Evolutionary conservation across 805 yeast species (phyloP).

Genomic region (Ogataea pignaliae): DNA sequence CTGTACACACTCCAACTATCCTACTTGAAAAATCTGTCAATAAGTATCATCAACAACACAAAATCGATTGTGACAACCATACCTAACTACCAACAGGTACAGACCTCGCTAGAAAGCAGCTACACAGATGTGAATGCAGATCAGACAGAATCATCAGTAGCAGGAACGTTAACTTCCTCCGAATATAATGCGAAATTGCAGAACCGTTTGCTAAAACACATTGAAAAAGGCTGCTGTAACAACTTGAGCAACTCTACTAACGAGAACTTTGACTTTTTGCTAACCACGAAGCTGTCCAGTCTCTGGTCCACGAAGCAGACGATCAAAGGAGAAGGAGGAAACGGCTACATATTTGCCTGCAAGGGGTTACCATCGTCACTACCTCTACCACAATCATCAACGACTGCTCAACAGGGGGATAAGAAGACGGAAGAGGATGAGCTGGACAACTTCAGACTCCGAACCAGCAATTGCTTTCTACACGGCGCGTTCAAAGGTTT

Average conservation of each 20-base stretch:
- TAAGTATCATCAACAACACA: slow-evolving; percentile 45
- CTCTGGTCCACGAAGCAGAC: slow-evolving; percentile 68
- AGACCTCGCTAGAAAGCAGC: slow-evolving; percentile 7
- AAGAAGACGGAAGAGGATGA: slow-evolving; percentile 1
- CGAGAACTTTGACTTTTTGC: slow-evolving; percentile 53
- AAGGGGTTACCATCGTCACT: slow-evolving; percentile 10
- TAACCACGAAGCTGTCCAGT: slow-evolving; percentile 57
- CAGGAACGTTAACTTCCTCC: not conserved
- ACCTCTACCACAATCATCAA: not conserved
- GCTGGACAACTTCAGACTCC: slow-evolving; percentile 45
- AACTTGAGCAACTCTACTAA: slow-evolving; percentile 29
- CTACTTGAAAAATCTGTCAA: slow-evolving; percentile 42
- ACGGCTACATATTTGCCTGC: slow-evolving; percentile 49
- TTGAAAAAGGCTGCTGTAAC: slow-evolving; percentile 46
- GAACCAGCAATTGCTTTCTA: slow-evolving; percentile 67
- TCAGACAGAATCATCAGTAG: slow-evolving; percentile 18
- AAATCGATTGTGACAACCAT: slow-evolving; percentile 30
- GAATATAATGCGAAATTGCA: slow-evolving; percentile 12
- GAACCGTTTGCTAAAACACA: slow-evolving; percentile 25
- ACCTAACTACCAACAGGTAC: slow-evolving; percentile 18
- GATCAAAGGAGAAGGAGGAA: slow-evolving; percentile 73
- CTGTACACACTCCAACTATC: slow-evolving; percentile 49
- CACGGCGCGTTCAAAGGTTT: slow-evolving; percentile 75
- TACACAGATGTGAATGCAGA: slow-evolving; percentile 6
- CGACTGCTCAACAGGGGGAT: not conserved